These are phyloP conservation scores for Wickerhamiella musiphila DNA, from an alignment of 805 yeast genomes.

Conservation along the genomic window DNA sequence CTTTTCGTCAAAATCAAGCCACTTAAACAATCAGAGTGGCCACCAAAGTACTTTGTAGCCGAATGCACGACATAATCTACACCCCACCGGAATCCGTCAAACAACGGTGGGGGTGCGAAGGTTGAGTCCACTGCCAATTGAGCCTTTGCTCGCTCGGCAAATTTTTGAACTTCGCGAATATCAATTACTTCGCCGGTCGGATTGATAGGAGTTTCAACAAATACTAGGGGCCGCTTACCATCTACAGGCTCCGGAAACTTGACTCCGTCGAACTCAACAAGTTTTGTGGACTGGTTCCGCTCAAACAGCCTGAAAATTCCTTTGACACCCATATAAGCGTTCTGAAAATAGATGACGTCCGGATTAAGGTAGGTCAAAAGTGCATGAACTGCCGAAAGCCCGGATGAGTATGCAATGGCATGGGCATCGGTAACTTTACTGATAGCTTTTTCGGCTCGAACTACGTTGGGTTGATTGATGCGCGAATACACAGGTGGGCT, in stretches of 20 bases:
- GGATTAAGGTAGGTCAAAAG: constrained; percentile 57
- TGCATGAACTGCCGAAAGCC: constrained; percentile 68
- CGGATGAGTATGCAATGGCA: constrained; percentile 57
- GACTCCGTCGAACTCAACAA: constrained; percentile 5
- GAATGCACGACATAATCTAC: constrained; percentile 87
- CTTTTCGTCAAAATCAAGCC: constrained; percentile 62
- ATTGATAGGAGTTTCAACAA: constrained; percentile 57
- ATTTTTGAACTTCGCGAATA: constrained; percentile 41
- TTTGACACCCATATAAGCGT: constrained; percentile 74
- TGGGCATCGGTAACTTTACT: constrained; percentile 43
- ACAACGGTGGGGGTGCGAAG: constrained; percentile 85
- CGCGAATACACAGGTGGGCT: constrained; percentile 47
- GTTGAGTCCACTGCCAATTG: constrained; percentile 62
- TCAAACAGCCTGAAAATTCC: constrained; percentile 47
- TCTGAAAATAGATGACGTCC: constrained; percentile 52
- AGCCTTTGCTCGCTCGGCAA: constrained; percentile 69
- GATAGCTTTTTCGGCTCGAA: constrained; percentile 49
- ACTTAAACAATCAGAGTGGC: constrained; percentile 83
- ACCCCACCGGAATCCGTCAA: constrained; percentile 63
- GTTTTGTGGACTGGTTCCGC: constrained; percentile 34
- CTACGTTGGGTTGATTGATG: constrained; percentile 52
- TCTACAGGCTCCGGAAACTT: no score
- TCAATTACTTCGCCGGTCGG: constrained; percentile 59
- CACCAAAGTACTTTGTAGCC: constrained; percentile 85
- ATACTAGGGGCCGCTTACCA: no score